These are phyloP conservation scores for Cairneyella variabilis DNA, from an alignment of 495 filamentous ascomycete species.

Conservation along the genomic window DNA sequence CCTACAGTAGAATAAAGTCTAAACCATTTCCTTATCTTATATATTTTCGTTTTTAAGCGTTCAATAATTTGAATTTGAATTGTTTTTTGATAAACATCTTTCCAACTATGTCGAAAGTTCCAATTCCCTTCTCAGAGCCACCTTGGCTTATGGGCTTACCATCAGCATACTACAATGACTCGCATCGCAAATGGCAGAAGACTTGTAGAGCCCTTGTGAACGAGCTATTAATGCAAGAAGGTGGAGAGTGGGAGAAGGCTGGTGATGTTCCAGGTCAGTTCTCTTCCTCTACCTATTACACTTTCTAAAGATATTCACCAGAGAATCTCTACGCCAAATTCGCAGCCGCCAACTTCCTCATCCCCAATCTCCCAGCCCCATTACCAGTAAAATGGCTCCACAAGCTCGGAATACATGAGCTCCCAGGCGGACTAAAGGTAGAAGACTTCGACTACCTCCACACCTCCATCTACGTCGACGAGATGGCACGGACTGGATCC, in stretches of 20 bases:
- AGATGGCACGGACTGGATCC: conserved; percentile 63
- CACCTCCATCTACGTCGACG: conserved; percentile 63
- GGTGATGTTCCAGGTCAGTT: conserved; percentile 52
- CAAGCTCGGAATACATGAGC: conserved; percentile 56
- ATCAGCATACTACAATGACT: conserved; percentile 62
- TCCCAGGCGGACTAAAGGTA: conserved; percentile 62
- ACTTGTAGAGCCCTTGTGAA: conserved; percentile 61
- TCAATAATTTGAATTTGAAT: no score
- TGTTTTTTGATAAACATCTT: no score
- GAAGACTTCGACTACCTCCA: conserved; percentile 75
- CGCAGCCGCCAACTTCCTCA: conserved; percentile 56
- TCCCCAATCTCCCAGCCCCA: conserved; percentile 62
- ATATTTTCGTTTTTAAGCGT: no score
- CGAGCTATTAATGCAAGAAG: conserved; percentile 55
- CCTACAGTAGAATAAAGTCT: no score
- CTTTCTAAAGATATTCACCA: conserved; percentile 44
- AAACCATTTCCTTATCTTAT: no score
- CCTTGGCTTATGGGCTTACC: conserved; percentile 67
- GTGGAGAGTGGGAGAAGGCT: conserved; percentile 61
- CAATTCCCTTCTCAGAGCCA: conserved; percentile 68
- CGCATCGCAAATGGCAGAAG: conserved; percentile 61
- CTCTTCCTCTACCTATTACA: conserved; percentile 56
- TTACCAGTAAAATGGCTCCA: conserved; percentile 66
- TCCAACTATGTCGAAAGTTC: conserved; percentile 14
- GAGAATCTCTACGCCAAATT: conserved; percentile 59